phyloP scores from a whole-genome alignment of 2,329 filamentous ascomycete genomes.

The Cordyceps cicadae region DNA sequence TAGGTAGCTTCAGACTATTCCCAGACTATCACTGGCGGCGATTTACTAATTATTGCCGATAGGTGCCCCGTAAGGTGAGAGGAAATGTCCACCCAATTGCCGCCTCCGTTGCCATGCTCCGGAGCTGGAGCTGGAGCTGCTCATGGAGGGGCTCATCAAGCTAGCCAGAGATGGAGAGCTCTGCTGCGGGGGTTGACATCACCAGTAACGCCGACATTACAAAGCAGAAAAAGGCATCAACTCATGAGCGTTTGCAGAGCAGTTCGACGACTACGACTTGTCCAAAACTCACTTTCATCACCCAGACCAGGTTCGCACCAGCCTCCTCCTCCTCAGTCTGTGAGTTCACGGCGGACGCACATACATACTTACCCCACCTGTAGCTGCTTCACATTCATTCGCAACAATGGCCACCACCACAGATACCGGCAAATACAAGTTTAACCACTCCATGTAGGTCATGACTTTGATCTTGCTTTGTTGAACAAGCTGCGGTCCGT shows the following conservation, averaged over 20 bases:
- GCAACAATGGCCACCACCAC: slow-evolving; percentile 60
- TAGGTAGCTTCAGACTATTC: no score
- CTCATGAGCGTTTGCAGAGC: slow-evolving; percentile 13
- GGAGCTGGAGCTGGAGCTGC: not conserved
- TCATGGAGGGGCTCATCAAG: not conserved
- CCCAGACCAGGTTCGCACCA: not conserved
- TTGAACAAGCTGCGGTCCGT: slow-evolving; percentile 8
- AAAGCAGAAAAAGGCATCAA: not conserved
- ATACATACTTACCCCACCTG: not conserved
- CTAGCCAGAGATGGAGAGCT: not conserved
- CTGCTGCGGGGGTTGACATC: slow-evolving; percentile 10
- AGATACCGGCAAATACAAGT: slow-evolving; percentile 68
- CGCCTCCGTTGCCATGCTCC: not conserved
- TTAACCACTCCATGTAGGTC: slow-evolving; percentile 80
- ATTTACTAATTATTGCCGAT: not conserved
- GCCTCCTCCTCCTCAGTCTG: not conserved
- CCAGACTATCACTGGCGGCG: not conserved
- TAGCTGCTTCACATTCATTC: slow-evolving; percentile 17
- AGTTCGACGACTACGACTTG: slow-evolving; percentile 9
- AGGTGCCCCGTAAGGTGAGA: not conserved
- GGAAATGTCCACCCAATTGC: not conserved
- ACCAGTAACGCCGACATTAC: slow-evolving; percentile 7
- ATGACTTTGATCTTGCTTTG: no score
- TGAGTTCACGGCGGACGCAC: no score
- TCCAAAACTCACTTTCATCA: slow-evolving; percentile 6